Evolutionary conservation across 306 rosid genomes (phyloP), one percentile per base, ranked within the genome.

Genomic region (Fragaria iinumae): DNA sequence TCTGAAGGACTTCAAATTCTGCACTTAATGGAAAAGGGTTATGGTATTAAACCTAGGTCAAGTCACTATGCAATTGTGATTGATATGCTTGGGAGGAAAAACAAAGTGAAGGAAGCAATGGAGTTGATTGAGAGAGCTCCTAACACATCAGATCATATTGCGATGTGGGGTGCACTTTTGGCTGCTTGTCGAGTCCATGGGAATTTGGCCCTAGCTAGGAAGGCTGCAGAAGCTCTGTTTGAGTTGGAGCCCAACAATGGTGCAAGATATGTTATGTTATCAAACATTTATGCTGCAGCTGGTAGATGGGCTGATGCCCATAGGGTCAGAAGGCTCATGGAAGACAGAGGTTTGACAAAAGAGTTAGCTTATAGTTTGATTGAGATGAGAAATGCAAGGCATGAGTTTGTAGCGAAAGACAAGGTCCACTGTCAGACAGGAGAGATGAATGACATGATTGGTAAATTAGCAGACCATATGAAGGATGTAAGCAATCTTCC

Each of bases 81-180:
- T 76, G 90, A 90, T 78, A 77, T 86, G 80, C 85, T 90, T 69
- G 95, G 92, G 70, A 86, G 89, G 86, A 77, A 90, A 81, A 90
- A 86, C 71, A 84, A 82, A 68, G 83, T 90, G 48, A 32, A 82
- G 21, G 87, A 86, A 79, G 88, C 88, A 6, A 21, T 84, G 80
- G 81, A 84, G 77, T 81, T 84, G 64, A 81, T 88, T 63, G 76
- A 82, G 79, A 83, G 81, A 48, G 85, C 80, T 34, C 82, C 86
- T 25, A 32, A 45, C 76, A 82, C 80, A 70, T 80, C 74, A 39
- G 75, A 84, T 71, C 88, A 88, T 69, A 57, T 81, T 6, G 89
- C 84, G 13, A 78, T 84, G 48, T 90, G 90, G 95, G 95, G 95
- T 36, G 91, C 95, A 36, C 44, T 90, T 10, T 76, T 90, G 80